Evolutionary conservation across 306 rosid genomes (phyloP).

Genomic region (Vigna trinervia): DNA sequence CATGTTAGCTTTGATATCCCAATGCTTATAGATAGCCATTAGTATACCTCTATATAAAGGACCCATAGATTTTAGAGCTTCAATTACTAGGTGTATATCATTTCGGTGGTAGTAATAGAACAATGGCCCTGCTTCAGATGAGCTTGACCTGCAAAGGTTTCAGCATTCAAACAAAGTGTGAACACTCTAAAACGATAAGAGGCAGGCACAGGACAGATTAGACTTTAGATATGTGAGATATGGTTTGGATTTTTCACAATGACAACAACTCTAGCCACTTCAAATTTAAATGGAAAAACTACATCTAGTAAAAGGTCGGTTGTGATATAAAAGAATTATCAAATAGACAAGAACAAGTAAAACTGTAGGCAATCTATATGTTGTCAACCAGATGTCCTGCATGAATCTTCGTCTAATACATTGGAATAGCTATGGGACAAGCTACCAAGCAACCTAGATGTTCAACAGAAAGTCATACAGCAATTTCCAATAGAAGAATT

Average conservation of each 20-base stretch:
- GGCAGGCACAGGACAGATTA: conserved; percentile 29
- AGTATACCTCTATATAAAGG: conserved; percentile 62
- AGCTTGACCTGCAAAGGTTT: conserved; percentile 74
- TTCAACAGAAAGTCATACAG: conserved; percentile 29
- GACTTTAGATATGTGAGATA: conserved; percentile 13
- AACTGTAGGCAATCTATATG: conserved; percentile 29
- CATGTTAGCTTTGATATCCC: conserved; percentile 59
- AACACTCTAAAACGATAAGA: conserved; percentile 40
- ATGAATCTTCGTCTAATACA: conserved; percentile 14
- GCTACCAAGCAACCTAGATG: conserved; percentile 9
- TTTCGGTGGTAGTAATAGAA: conserved; percentile 78
- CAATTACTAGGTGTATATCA: conserved; percentile 72
- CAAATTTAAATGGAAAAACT: conserved; percentile 21
- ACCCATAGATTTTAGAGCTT: conserved; percentile 70
- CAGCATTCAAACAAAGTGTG: conserved; percentile 47
- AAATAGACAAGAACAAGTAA: conserved; percentile 7
- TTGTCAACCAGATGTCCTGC: conserved; percentile 27
- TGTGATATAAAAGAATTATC: conserved; percentile 20
- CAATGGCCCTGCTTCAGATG: conserved; percentile 63
- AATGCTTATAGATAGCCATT: conserved; percentile 71
- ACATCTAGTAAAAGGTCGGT: conserved; percentile 26
- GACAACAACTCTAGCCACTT: conserved; percentile 22
- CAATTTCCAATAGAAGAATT: not conserved
- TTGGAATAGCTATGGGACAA: not conserved
- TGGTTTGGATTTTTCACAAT: conserved; percentile 14